Base-by-base conservation (phyloP, 371 early-diverging fungal species). In the Quaeritorhiza haematococci region DNA sequence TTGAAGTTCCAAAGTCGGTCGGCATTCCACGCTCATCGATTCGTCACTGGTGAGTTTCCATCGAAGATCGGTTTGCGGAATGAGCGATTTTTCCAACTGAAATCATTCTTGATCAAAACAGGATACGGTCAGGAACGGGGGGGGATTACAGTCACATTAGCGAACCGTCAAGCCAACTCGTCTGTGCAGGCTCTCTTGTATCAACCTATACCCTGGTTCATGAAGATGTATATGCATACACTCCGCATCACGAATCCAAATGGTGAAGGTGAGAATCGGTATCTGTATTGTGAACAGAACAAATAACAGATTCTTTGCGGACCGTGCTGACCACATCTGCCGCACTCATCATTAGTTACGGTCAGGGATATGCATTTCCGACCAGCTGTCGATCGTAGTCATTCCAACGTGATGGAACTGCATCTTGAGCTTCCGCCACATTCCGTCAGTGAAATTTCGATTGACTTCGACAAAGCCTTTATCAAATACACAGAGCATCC, bases 401-500 rank as follows among this genome's bases (percentile, higher is more conserved):
- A 92, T 23, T 94, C 95, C 1, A 76, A 83, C n/a, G 79, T 86
- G 19, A 58, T 96, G 35, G 93, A 97, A 63, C 61, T 89, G 38
- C 61, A 67, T n/a, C 35, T 93, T 33, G 45, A 59, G 1, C 54
- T 96, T 15, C 91, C 91, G 0, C 70, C 90, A 1, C 59, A 80
- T 33, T 84, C 90, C 4, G 69, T 74, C 21, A 78, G 87, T 10
- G 77, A 80, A 1, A 50, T 94, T 43, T 68, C 82, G 3, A 64
- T 92, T 48, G 84, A 86, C 30, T 93, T 91, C 63, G 95, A 94
- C 66, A 89, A 86, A 64, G 87, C 89, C 3, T 92, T 93, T 60
- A 69, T 97, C 52, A 88, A 88, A 66, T 94, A 94, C 66, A 91
- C 92, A 0, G 96, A 97, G 67, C 93, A 96, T 61, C 91, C 90